Evolutionary conservation across 2,329 filamentous ascomycete species (phyloP), one percentile per base, ranked within the genome.

Genomic region (Xylogone sp.): DNA sequence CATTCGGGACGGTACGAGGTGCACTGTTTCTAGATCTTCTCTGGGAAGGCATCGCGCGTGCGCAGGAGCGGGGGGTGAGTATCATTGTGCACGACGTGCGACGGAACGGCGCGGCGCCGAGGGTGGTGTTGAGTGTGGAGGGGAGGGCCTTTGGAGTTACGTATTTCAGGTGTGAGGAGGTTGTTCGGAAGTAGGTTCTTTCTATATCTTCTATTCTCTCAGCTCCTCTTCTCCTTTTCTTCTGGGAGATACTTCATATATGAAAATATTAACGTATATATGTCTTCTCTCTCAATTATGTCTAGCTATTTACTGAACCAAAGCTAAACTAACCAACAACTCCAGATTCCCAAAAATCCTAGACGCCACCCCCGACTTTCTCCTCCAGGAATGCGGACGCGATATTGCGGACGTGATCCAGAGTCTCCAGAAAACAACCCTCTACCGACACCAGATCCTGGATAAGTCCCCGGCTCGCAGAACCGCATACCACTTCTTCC

Each of bases 101-200:
- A 21, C n/a, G 13, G 21, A 48, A 13, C n/a, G n/a, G n/a, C 2
- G 31, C 34, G 7, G 34, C 13, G 31, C 52, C 50, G 10, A 20
- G 19, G 12, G 50, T 58, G 18, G 18, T 54, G 16, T 21, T 58
- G 20, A 42, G 43, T 21, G 46, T 56, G 31, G 22, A 52, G 22
- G 10, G 18, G 13, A 49, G 54, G 42, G 13, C 48, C 16, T 59
- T 57, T 27, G 49, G 56, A 19, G 21, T 60, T 4, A 48, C 19
- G 10, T 61, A 60, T 49, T 24, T 54, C 21, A 46, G 51, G 18
- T 56, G 52, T 27, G 52, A 55, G 24, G 21, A 45, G 12, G 42
- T 60, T 22, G 22, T 61, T 27, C 46, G 53, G 45, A 53, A 48
- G 53, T 61, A 55, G 29, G 55, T 52, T 34, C 20, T 19, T 16